Evolutionary conservation across 768 basidiomycete genomes (phyloP).

Genomic region (Porphyrellus cyaneotinctus): DNA sequence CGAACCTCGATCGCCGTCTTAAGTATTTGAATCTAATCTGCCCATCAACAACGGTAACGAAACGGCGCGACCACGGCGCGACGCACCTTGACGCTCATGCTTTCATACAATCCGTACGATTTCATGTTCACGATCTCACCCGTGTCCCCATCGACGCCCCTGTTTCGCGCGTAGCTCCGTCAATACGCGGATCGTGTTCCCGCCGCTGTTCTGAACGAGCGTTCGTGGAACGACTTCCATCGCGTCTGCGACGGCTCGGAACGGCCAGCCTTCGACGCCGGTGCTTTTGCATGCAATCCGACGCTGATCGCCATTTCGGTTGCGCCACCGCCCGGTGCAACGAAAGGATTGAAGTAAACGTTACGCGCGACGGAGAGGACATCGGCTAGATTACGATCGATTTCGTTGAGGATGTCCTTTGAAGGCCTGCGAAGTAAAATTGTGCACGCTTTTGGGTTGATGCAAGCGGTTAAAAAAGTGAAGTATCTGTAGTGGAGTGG

Average conservation of each 20-base stretch:
- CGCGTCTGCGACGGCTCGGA: conserved; percentile 83
- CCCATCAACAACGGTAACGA: not conserved
- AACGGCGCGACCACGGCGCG: not conserved
- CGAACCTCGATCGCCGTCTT: conserved; percentile 65
- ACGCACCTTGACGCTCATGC: conserved; percentile 86
- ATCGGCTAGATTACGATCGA: conserved; percentile 95
- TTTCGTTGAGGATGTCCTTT: conserved; percentile 97
- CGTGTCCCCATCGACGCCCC: conserved; percentile 94
- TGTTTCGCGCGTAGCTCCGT: conserved; percentile 97
- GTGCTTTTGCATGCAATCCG: conserved; percentile 79
- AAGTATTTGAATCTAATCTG: conserved; percentile 77
- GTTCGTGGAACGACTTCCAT: conserved; percentile 97
- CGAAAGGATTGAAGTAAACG: conserved; percentile 89
- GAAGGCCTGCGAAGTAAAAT: conserved; percentile 96
- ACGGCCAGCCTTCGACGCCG: conserved; percentile 90
- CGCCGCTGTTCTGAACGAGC: conserved; percentile 91
- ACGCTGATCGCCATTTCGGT: conserved; percentile 98
- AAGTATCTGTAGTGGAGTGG: conserved; percentile 66
- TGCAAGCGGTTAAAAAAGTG: conserved; percentile 92
- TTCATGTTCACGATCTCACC: conserved; percentile 98
- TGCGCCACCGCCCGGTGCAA: conserved; percentile 96
- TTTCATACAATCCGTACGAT: conserved; percentile 88
- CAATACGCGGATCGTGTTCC: conserved; percentile 88
- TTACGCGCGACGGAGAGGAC: conserved; percentile 98
- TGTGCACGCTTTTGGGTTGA: conserved; percentile 91